These are phyloP conservation scores for Coemansia sp. DNA, from an alignment of 192 early-diverging fungal species.

Conservation along the genomic window DNA sequence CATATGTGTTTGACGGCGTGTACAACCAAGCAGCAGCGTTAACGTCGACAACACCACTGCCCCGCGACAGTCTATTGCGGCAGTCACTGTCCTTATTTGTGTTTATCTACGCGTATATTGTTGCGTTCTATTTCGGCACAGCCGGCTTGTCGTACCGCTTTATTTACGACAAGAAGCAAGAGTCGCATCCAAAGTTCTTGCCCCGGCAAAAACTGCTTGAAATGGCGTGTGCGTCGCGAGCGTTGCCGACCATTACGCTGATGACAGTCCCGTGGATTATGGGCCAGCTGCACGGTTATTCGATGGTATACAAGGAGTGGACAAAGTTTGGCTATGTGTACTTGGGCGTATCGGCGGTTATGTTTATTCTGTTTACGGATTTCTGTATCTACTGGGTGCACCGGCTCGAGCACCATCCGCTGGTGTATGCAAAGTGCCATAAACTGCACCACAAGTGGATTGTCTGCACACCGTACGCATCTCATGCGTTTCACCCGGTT, in stretches of 20 bases:
- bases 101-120: constrained; percentile 68
- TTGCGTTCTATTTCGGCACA: constrained; percentile 78
- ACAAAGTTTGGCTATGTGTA: constrained; percentile 74
- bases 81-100: constrained; percentile 72
- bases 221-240: constrained; percentile 73
- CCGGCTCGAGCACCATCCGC: constrained; percentile 86
- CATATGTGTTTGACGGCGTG: constrained; percentile 62
- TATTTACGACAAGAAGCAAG: constrained; percentile 85
- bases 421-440: constrained; percentile 87
- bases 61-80: constrained; percentile 67
- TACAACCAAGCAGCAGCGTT: constrained; percentile 58
- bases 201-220: constrained; percentile 87
- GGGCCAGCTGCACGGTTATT: constrained; percentile 88
- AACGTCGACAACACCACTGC: constrained; percentile 42
- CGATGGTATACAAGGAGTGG: constrained; percentile 75
- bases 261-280: constrained; percentile 91
- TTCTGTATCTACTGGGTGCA: constrained; percentile 97
- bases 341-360: constrained; percentile 60
- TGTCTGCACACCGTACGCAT: constrained; percentile 91
- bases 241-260: constrained; percentile 77
- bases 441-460: constrained; percentile 88
- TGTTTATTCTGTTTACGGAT: constrained; percentile 92
- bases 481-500: constrained; percentile 92
- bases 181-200: constrained; percentile 92
- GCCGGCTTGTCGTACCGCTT: constrained; percentile 77